phyloP scores from a whole-genome alignment of 257 asterid species.

The Solanum tacnaense region DNA sequence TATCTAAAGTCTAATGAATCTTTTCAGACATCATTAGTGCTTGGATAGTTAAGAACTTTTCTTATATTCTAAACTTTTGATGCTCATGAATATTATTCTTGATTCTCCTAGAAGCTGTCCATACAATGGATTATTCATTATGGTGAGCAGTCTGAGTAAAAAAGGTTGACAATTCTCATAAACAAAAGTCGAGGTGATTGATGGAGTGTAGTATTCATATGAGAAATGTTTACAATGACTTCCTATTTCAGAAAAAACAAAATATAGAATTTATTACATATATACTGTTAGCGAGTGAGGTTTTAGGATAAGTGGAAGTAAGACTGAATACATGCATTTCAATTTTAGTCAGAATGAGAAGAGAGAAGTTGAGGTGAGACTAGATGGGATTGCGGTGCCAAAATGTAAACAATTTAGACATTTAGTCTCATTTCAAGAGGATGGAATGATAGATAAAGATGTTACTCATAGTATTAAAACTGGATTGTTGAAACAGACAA shows the following conservation, averaged over 20 bases:
- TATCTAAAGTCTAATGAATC: not conserved
- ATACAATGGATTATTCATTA: not conserved
- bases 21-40: not conserved
- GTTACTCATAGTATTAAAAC: not conserved
- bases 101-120: not conserved
- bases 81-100: not conserved
- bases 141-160: not conserved
- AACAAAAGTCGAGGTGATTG: not conserved
- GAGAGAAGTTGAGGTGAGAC: not conserved
- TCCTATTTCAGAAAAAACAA: not conserved
- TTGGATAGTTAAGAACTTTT: not conserved
- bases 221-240: not conserved
- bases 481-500: not conserved
- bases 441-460: not conserved
- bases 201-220: not conserved
- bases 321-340: not conserved
- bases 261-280: not conserved
- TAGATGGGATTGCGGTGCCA: not conserved
- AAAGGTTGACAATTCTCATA: not conserved
- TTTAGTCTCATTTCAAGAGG: not conserved
- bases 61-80: not conserved
- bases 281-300: not conserved
- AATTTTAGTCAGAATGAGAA: not conserved
- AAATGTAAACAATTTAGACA: not conserved
- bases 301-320: not conserved